Base-by-base conservation (phyloP, 2,329 filamentous ascomycete species). In the Falciphora oryzae region DNA sequence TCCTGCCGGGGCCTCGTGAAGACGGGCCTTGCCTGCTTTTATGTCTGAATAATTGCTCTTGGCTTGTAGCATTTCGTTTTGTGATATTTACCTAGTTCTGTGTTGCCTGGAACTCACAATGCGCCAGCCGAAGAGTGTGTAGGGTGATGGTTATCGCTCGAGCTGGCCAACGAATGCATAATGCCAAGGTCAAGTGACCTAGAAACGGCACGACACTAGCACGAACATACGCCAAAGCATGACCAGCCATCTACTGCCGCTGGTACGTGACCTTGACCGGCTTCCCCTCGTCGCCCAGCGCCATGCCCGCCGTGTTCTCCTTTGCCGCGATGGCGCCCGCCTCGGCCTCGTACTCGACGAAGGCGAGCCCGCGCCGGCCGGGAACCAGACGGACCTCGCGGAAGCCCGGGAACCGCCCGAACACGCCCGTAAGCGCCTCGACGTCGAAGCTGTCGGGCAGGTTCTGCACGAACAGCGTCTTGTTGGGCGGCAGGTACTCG, bases 401-500 rank as follows among this genome's bases (percentile, higher is more conserved):
- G 81, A 99, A 97, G 31, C 94, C 94, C 68, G 96, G 91, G 79
- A 96, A 99, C 61, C 90, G 88, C 62, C 88, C 87, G 78, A 98
- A 99, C 67, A 98, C 87, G 38, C 84, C 83, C 0, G 88, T 89
- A 64, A 99, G 85, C 29, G 83, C 85, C 68, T 96, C 93, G 72
- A 91, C 87, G 75, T 91, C 90, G 77, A 91, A 92, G 68, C 92
- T 90, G 68, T 94, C 91, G 11, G 95, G 93, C 50, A 99, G 79
- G 71, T 98, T 94, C 79, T 96, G 92, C 67, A 98, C 81, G 79
- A 98, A 96, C 50, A 99, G 85, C 69, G 93, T 96, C 81, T 97
- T 97, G 85, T 98, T 98, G 50, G 95, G 94, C 4, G 94, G 94
- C 4, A 98, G 85, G 76, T 97, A 98, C 78, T 99, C 95, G 84